phyloP scores from a whole-genome alignment of 345 rosid genomes.

The Euphorbia tirucalli region DNA sequence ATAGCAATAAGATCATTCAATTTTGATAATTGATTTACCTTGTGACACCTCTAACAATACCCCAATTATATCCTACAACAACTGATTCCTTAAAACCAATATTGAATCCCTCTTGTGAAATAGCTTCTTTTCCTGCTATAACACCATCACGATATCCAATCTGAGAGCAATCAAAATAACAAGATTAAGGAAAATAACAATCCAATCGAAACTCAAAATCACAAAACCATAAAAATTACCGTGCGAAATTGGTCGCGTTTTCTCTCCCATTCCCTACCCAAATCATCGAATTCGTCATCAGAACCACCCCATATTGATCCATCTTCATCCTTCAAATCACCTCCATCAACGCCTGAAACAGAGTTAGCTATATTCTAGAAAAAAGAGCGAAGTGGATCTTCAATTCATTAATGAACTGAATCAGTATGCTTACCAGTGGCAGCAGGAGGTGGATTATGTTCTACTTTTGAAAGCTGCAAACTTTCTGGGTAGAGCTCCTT shows the following conservation, averaged over 20 bases:
- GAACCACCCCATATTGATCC: constrained; percentile 43
- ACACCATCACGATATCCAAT: constrained; percentile 83
- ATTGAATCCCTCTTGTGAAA: constrained; percentile 80
- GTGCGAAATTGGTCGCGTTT: constrained; percentile 24
- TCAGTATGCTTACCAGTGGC: constrained; percentile 3
- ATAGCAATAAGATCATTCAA: background rate
- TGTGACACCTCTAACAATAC: constrained; percentile 70
- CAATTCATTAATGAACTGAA: background rate
- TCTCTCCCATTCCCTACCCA: constrained; percentile 48
- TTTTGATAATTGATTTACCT: constrained; percentile 51
- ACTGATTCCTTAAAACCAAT: constrained; percentile 69
- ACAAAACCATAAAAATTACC: background rate
- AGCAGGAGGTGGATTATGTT: constrained; percentile 20
- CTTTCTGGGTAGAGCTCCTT: constrained; percentile 54
- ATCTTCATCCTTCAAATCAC: constrained; percentile 30
- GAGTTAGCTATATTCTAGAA: background rate
- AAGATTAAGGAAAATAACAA: background rate
- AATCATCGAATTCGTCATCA: constrained; percentile 42
- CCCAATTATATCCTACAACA: constrained; percentile 62
- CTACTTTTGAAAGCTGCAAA: constrained; percentile 31
- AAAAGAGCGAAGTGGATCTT: background rate
- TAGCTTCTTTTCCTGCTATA: constrained; percentile 67
- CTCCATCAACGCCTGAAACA: constrained; percentile 30
- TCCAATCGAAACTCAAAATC: background rate
- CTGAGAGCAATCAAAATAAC: constrained; percentile 28